Evolutionary conservation across 257 asterid genomes (phyloP).

Genomic region (Przewalskia tangutica): DNA sequence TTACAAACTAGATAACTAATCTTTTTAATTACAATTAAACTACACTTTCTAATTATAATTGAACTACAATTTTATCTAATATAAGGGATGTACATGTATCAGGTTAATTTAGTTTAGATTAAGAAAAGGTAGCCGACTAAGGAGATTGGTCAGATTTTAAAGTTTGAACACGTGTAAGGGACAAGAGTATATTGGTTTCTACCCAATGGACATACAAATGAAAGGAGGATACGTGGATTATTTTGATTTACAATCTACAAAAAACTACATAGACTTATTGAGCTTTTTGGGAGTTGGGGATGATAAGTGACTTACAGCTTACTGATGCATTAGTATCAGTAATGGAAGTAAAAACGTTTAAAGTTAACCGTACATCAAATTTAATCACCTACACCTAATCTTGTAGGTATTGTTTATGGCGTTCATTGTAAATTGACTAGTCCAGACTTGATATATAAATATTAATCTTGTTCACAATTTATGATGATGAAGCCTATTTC

Average conservation of each 20-base stretch:
- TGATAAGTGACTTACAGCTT: neutral
- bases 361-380: neutral
- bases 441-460: neutral
- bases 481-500: neutral
- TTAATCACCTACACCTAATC: neutral
- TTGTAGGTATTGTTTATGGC: neutral
- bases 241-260: neutral
- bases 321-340: neutral
- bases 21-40: too few species aligned
- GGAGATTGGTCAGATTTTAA: neutral
- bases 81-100: too few species aligned
- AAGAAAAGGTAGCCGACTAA: too few species aligned
- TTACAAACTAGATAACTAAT: too few species aligned
- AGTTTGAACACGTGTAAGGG: neutral
- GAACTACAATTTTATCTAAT: too few species aligned
- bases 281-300: neutral
- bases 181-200: too few species aligned
- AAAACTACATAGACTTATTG: neutral
- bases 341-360: neutral
- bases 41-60: too few species aligned
- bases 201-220: neutral
- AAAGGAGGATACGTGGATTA: neutral
- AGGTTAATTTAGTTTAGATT: too few species aligned
- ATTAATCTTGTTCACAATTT: neutral
- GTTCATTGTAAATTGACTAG: neutral